Evolutionary conservation across 805 yeast genomes (phyloP), one percentile per base, ranked within the genome.

Genomic region (Candida palmyrensis): DNA sequence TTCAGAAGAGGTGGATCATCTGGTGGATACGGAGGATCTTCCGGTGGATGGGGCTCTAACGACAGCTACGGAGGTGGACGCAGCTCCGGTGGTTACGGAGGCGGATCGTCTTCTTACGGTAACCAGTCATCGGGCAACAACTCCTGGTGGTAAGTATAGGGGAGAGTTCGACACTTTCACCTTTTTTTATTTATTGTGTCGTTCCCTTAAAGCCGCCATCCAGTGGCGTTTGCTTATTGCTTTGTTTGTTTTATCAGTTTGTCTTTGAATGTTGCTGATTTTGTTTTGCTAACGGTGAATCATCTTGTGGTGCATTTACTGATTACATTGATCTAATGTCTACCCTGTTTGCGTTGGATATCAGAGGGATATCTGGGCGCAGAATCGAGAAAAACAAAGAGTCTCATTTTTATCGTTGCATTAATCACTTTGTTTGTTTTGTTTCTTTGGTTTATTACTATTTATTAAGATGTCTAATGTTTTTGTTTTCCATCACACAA

Each of bases 81-180:
- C 48, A 32, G 47, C 37, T 45, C 42, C 21, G 49, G 52, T 25
- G 42, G 45, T 32, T 37, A 29, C 27, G 42, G 51, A 19, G 51
- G 53, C 39, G 38, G 36, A 25, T 36, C 38, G 4, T 52, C 59
- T 37, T 45, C 49, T 14, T 61, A 59, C 44, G 67, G 66, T 25
- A 60, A 60, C 55, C 63, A 57, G 39, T 27, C 27, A 6, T 28
- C 34, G 8, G 25, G 25, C 25, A 16, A 12, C 34, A 50, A 55
- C 45, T 63, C 69, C 18, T 65, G 70, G 70, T 66, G 72, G 72
- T 65, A 51, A 44, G 22, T n/a, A n/a, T n/a, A n/a, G n/a, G n/a
- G n/a, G n/a, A n/a, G n/a, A n/a, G n/a, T n/a, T n/a, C n/a, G n/a
- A n/a, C n/a, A 42, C 42, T 36, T 36, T 43, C 40, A 36, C 37